Evolutionary conservation across 1,284 basidiomycete genomes (phyloP).

Genomic region (Malassezia equina): DNA sequence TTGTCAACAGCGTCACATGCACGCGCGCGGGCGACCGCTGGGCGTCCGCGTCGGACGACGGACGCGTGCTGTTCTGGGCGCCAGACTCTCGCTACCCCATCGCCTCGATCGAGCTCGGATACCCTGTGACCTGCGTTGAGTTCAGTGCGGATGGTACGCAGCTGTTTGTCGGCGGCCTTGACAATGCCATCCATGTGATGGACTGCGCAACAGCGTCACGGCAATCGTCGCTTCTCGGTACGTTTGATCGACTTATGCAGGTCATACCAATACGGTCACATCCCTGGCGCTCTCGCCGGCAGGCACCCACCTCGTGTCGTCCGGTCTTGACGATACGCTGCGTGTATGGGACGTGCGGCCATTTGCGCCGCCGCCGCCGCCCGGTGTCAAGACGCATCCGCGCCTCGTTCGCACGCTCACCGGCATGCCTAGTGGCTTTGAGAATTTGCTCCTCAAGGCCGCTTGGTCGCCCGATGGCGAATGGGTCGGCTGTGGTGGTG

Average conservation of each 20-base stretch:
- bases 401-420: slow-evolving; percentile 37
- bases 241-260: slow-evolving; percentile 1
- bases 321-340: slow-evolving; percentile 38
- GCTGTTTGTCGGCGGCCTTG: slow-evolving; percentile 44
- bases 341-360: slow-evolving; percentile 48
- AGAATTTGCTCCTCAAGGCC: slow-evolving; percentile 35
- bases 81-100: slow-evolving; percentile 28
- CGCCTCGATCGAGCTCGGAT: slow-evolving; percentile 37
- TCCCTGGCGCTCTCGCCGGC: slow-evolving; percentile 35
- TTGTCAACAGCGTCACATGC: slow-evolving; percentile 41
- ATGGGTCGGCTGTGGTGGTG: slow-evolving; percentile 35
- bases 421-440: slow-evolving; percentile 41
- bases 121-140: slow-evolving; percentile 44
- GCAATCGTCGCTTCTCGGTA: slow-evolving; percentile 25
- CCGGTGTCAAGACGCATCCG: slow-evolving; percentile 23
- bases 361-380: slow-evolving; percentile 38
- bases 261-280: slow-evolving; percentile 37
- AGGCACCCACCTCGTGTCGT: slow-evolving; percentile 41
- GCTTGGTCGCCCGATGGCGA: slow-evolving; percentile 37
- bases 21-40: slow-evolving; percentile 30
- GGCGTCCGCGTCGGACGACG: slow-evolving; percentile 41
- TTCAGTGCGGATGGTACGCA: slow-evolving; percentile 43
- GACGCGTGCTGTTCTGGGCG: slow-evolving; percentile 42
- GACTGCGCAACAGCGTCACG: slow-evolving; percentile 32
- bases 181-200: slow-evolving; percentile 43